Evolutionary conservation across 2,329 filamentous ascomycete species (phyloP), one percentile per base, ranked within the genome.

Genomic region (Cryoendolithus antarcticus): DNA sequence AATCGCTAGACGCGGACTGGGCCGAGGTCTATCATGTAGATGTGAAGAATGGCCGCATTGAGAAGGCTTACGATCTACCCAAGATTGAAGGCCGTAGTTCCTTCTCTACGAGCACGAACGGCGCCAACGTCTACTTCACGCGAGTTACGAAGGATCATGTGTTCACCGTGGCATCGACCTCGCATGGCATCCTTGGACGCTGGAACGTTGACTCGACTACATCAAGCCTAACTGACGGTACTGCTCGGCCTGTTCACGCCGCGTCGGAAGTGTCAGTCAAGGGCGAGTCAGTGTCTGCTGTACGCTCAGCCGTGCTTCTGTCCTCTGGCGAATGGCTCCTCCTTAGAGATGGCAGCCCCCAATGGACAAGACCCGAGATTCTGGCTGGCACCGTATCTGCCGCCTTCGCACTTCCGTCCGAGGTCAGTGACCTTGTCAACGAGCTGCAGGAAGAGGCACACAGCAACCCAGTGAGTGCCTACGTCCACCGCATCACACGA

Each of bases 11-110:
- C 2, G 77, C 77, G 11, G 83, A 88, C 55, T 85, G 82, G 67
- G 89, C 82, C 3, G 82, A 93, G 45, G 80, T 96, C 24, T 95
- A 81, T 55, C 85, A 93, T 52, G 72, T 93, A 43, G 74, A 93
- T 49, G 61, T 84, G 37, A 80, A 80, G 62, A 79, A 70, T 43
- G 74, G 70, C 39, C 72, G 71, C 11, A 71, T 89, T 21, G 72
- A 70, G n/a, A 86, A 84, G 58, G 81, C 81, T 1, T 94, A 94
- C 57, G 76, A 80, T 21, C 68, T 96, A 9, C 83, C 88, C 0
- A 75, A 76, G 38, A 60, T 86, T 12, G 61, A 72, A 15, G 84
- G 82, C 1, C 68, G 66, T 31, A 86, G 86, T 15, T 76, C 81
- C 1, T 85, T 95, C 56, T 82, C 86, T 0, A 80, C 77, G 1